phyloP scores from a whole-genome alignment of 2,329 filamentous ascomycete species.

The Hymenoscyphus scutula region DNA sequence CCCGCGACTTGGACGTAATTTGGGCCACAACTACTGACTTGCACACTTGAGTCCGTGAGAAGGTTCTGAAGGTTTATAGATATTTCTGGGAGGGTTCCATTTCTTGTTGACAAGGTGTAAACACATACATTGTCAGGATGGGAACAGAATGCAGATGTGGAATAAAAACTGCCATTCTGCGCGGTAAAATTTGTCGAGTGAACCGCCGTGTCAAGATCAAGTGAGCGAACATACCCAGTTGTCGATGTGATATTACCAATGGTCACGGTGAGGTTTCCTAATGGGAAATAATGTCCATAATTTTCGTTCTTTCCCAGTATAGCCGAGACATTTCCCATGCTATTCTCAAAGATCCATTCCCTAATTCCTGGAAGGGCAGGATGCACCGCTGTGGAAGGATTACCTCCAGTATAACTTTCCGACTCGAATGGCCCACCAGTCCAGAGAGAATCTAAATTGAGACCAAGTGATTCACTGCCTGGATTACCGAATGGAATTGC shows the following conservation, averaged over 20 bases:
- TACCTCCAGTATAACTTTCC: constrained; percentile 44
- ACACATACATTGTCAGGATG: constrained; percentile 41
- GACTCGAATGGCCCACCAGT: constrained; percentile 49
- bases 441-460: constrained; percentile 52
- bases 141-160: constrained; percentile 44
- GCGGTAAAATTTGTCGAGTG: constrained; percentile 39
- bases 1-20: constrained; percentile 37
- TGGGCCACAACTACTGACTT: constrained; percentile 34
- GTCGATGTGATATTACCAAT: constrained; percentile 36
- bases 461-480: constrained; percentile 42
- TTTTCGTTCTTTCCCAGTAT: constrained; percentile 41
- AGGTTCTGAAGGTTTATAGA: constrained; percentile 44
- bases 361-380: constrained; percentile 43
- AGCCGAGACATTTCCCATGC: constrained; percentile 43
- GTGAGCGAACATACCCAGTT: constrained; percentile 40
- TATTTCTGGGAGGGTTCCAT: constrained; percentile 40
- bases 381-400: constrained; percentile 40
- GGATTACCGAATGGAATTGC: constrained; percentile 45
- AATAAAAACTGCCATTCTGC: constrained; percentile 33
- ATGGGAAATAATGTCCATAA: constrained; percentile 47
- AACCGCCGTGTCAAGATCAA: constrained; percentile 46
- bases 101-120: constrained; percentile 28
- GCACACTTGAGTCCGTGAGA: constrained; percentile 33
- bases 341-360: constrained; percentile 48
- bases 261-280: constrained; percentile 46